Conservation (phyloP, 805 yeast genomes). For the Metschnikowia vanudenii region DNA sequence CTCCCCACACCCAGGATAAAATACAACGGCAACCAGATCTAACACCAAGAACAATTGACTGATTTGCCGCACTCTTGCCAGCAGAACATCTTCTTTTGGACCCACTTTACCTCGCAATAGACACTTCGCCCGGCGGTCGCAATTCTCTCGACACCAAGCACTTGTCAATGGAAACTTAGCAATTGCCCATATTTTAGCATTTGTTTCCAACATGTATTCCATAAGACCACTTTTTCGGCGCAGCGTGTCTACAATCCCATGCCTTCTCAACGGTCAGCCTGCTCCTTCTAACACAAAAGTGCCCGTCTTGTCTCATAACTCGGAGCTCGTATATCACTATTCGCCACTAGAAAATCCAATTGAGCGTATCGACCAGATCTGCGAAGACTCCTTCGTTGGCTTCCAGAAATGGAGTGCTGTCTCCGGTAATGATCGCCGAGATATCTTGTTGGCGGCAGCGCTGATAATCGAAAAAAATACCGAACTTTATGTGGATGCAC, state of each 20-base stretch:
- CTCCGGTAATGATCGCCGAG: constrained; percentile 18
- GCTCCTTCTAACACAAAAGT: constrained; percentile 1
- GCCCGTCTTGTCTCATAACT: constrained; percentile 16
- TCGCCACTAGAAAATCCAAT: constrained; percentile 11
- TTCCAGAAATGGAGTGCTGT: constrained; percentile 26
- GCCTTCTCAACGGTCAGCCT: constrained; percentile 13
- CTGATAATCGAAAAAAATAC: constrained; percentile 15
- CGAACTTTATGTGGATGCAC: constrained; percentile 12
- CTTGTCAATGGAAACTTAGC: too few species aligned
- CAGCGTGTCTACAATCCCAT: constrained; percentile 8
- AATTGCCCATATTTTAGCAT: too few species aligned
- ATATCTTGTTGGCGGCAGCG: constrained; percentile 22
- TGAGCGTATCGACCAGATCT: constrained; percentile 13
- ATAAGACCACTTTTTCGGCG: not conserved
- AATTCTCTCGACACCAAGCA: too few species aligned
- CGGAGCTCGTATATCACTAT: constrained; percentile 9
- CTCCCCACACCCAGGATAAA: too few species aligned
- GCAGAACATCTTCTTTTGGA: too few species aligned
- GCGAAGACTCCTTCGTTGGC: constrained; percentile 25
- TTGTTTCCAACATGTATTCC: not conserved
- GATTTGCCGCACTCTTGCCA: too few species aligned
- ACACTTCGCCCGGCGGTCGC: too few species aligned
- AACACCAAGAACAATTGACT: too few species aligned
- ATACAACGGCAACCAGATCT: too few species aligned
- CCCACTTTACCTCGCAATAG: too few species aligned